Evolutionary conservation across 2,329 filamentous ascomycete species (phyloP).

Genomic region (Fusarium sp.): DNA sequence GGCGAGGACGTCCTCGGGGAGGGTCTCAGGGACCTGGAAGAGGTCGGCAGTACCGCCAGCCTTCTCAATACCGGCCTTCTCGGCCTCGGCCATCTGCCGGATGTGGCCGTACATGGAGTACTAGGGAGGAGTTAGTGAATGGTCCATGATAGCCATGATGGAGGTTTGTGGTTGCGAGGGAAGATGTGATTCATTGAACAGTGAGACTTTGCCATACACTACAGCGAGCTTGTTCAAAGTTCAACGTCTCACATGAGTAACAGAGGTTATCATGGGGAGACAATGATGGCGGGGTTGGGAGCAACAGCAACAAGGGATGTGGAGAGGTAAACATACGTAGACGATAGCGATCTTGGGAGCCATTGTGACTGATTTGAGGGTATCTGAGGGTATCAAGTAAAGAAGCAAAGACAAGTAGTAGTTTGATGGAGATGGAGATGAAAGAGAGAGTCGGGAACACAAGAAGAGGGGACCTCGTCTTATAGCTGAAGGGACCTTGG

Average conservation of each 20-base stretch:
- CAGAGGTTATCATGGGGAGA: constrained; percentile 7
- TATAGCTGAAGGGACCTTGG: constrained; percentile 36
- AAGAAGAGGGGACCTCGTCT: constrained; percentile 39
- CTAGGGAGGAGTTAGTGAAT: constrained; percentile 57
- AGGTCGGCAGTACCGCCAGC: constrained; percentile 85
- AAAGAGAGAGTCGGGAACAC: background rate
- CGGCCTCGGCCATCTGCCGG: constrained; percentile 83
- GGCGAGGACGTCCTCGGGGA: constrained; percentile 80
- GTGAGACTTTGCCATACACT: background rate
- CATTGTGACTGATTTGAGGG: constrained; percentile 66
- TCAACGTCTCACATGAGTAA: background rate
- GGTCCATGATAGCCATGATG: background rate
- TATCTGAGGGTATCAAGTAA: constrained; percentile 28
- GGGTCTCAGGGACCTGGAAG: constrained; percentile 91
- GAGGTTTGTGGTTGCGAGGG: background rate
- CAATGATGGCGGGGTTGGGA: constrained; percentile 4
- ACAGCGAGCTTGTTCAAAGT: too few relatives aligned
- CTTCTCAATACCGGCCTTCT: constrained; percentile 89
- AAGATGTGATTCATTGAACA: constrained; percentile 1
- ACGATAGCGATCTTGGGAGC: constrained; percentile 93
- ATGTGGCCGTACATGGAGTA: constrained; percentile 98
- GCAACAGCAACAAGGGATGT: constrained; percentile 2
- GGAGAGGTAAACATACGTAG: constrained; percentile 70
- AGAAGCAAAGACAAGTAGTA: constrained; percentile 9
- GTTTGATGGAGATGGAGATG: constrained; percentile 5